Base-by-base conservation (phyloP, 352 stramenopile genomes). In the Phytophthora syringae region DNA sequence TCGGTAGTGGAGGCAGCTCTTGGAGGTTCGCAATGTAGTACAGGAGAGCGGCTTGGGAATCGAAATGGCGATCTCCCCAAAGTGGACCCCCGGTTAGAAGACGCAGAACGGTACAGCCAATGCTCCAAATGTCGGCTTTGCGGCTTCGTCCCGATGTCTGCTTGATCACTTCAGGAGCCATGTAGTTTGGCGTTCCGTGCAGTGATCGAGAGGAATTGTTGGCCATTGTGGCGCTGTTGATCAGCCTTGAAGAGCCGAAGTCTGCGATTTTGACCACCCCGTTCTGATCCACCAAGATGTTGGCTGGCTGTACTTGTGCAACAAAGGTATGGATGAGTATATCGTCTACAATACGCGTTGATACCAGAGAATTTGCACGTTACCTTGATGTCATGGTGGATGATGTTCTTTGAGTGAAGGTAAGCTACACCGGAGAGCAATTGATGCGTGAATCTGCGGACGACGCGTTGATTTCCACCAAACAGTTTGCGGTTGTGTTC, bases 281-380 rank as follows among this genome's bases (percentile, higher is more conserved):
- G 52, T 93, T 82, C 61, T 98, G 92, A 60, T 97, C 96, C 9
- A 99, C 92, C 24, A 99, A 79, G 52, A 99, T 92, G 58, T 99
- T 99, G 24, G 84, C 87, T 6, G 86, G 84, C 80, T 88, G 51
- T 7, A 39, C n/a, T n/a, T n/a, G n/a, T 28, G 28, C n/a, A 24
- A 25, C 15, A 52, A 20, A 10, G 5, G 28, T 5, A 27, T 32
- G 18, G 25, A 12, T 39, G 3, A 56, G 30, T n/a, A 39, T n/a
- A 2, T 5, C 15, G 32, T n/a, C n/a, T 4, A 39, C 32, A 39
- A 39, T 39, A 39, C 32, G n/a, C 32, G n/a, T 39, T 39, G 32
- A 4, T 18, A 37, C 1, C 11, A 1, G 9, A 5, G 2, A 16
- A n/a, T 7, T 11, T 36, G 21, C 16, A 44, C 18, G 4, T 37